Base-by-base conservation (phyloP, 1,139 yeast genomes). In the Suhomyces atakaporum region DNA sequence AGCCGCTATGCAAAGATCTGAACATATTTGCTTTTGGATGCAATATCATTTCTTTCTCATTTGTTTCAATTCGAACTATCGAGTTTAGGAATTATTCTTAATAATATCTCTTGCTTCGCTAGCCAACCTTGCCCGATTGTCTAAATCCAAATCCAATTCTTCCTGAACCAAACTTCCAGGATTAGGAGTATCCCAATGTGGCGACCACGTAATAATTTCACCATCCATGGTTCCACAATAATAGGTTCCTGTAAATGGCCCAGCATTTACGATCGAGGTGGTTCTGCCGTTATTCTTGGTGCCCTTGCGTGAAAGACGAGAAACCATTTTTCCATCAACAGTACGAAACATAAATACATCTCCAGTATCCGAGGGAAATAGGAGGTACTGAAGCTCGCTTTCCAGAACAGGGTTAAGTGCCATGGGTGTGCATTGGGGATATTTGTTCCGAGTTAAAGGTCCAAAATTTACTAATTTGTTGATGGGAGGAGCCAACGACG, bases 351-450 rank as follows among this genome's bases (percentile, higher is more conserved):
- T 71, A 33, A 82, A 73, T 0, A 89, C 62, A 49, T 88, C 95
- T 4, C 95, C 94, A 42, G 74, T 81, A 52, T 89, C 96, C 0
- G 92, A 75, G 3, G 94, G 88, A 48, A 79, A 79, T 54, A 87
- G 63, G 28, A 86, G 57, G 50, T 78, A 73, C 42, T 79, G 84
- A 25, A 74, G 52, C 40, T 73, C 77, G 14, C 76, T 64, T 58
- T 79, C 82, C 11, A 52, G 42, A 1, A 56, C 47, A 3, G 78
- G 73, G 35, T 70, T 75, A 3, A 77, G 50, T 19, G 70, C 54
- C 38, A 76, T 51, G 4, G 78, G 75, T 0, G 75, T 59, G 9
- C 68, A 62, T 43, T 75, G 81, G 11, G 73, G 67, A 31, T 75
- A 65, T 46, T 81, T 77, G 54, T 86, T 84, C 40, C 90, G 68